Percentiles rank a stretch among this genome's conserved stretches.
phyloP scores from a whole-genome alignment of 192 early-diverging fungal species.

The Umbelopsis sp. region DNA sequence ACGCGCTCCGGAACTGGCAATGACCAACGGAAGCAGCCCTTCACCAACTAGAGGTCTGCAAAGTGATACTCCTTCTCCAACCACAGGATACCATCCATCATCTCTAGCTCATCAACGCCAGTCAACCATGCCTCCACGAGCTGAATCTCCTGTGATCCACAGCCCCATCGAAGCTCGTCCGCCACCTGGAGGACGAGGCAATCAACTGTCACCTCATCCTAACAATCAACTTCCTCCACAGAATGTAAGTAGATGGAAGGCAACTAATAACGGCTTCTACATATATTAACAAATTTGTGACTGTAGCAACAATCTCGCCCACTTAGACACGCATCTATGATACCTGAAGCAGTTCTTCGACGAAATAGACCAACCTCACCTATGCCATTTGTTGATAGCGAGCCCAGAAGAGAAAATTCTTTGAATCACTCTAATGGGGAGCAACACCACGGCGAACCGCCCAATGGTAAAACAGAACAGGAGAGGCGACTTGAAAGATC shows the following conservation, averaged over 20 bases:
- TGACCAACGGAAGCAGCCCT: constrained; percentile 1
- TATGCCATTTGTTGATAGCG: constrained; percentile 19
- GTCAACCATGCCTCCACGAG: constrained; percentile 16
- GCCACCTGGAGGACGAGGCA: not conserved
- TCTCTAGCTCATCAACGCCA: constrained; percentile 6
- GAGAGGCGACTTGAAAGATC: constrained; percentile 19
- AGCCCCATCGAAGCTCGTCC: not conserved
- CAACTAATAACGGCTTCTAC: too few species aligned
- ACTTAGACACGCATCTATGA: constrained; percentile 28
- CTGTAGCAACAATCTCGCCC: constrained; percentile 18
- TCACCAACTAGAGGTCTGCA: constrained; percentile 6
- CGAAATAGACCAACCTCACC: constrained; percentile 31
- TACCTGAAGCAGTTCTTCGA: constrained; percentile 30
- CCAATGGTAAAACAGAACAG: constrained; percentile 19
- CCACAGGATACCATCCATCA: constrained; percentile 7
- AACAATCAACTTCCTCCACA: not conserved
- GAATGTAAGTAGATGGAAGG: not conserved
- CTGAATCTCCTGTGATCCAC: constrained; percentile 14
- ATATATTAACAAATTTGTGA: not conserved
- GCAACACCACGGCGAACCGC: not conserved
- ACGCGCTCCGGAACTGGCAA: not conserved
- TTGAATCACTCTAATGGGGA: not conserved
- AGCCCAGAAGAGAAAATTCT: constrained; percentile 10
- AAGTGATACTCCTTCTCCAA: constrained; percentile 9
- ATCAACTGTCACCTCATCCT: not conserved